phyloP scores from a whole-genome alignment of 1,284 basidiomycete species.

The Chalciporus sp. region DNA sequence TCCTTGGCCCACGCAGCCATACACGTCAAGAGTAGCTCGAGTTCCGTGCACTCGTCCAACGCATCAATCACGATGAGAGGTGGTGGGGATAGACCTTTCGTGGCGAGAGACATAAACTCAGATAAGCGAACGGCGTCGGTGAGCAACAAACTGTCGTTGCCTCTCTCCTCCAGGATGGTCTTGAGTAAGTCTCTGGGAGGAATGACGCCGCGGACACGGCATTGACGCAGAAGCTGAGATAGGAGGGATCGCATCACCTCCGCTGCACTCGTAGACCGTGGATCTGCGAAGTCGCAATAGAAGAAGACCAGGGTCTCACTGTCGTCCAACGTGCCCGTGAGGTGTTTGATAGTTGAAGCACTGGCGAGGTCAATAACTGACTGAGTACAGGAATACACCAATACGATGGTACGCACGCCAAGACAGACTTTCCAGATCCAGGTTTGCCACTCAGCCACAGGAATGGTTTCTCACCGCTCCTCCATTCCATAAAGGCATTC shows the following conservation, averaged over 20 bases:
- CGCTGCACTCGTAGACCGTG: not conserved
- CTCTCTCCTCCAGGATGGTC: not conserved
- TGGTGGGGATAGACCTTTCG: not conserved
- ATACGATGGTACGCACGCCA: not conserved
- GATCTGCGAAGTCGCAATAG: slow-evolving; percentile 10
- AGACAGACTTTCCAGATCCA: slow-evolving; percentile 8
- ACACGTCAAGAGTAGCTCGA: slow-evolving; percentile 5
- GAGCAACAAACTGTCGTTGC: not conserved
- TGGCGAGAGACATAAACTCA: not conserved
- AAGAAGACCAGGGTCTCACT: slow-evolving; percentile 3
- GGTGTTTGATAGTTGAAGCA: slow-evolving; percentile 5
- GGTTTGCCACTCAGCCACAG: slow-evolving; percentile 9
- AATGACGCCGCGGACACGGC: not conserved
- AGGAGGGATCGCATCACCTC: not conserved
- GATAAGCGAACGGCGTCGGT: not conserved
- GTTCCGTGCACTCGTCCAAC: slow-evolving; percentile 13
- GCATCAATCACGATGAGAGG: slow-evolving; percentile 13
- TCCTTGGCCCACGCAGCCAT: slow-evolving; percentile 1
- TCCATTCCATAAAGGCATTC: not conserved
- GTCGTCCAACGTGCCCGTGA: not conserved
- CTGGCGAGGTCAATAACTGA: slow-evolving; percentile 2
- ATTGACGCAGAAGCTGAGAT: slow-evolving; percentile 5
- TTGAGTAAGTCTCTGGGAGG: slow-evolving; percentile 1
- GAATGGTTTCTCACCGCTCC: not conserved
- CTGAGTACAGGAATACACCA: no score